These are phyloP conservation scores for Cladosporium austrohemisphaericum DNA, from an alignment of 2,329 filamentous ascomycete genomes.

Conservation along the genomic window DNA sequence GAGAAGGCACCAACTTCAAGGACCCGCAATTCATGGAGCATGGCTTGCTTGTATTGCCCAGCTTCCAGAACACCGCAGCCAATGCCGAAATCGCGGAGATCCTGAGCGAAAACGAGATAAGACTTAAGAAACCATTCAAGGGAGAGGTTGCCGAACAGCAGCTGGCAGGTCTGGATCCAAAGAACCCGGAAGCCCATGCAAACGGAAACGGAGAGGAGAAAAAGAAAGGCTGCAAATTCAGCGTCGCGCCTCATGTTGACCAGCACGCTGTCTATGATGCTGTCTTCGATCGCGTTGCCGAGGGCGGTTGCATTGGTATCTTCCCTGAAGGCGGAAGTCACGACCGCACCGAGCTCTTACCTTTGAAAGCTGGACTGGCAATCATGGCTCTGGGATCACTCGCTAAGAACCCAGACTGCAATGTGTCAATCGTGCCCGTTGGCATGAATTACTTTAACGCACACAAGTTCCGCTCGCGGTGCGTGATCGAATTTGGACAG, in stretches of 20 bases:
- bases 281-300: constrained; percentile 77
- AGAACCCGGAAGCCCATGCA: constrained; percentile 46
- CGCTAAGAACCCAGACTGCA: constrained; percentile 78
- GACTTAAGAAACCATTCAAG: constrained; percentile 84
- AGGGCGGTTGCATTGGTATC: constrained; percentile 87
- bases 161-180: constrained; percentile 73
- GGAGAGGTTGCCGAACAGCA: constrained; percentile 71
- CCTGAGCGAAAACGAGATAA: constrained; percentile 71
- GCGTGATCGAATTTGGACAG: constrained; percentile 90
- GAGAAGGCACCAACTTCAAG: constrained; percentile 74
- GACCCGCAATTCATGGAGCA: constrained; percentile 70
- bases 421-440: constrained; percentile 89
- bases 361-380: constrained; percentile 91
- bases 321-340: constrained; percentile 97
- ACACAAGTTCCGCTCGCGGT: constrained; percentile 94
- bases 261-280: constrained; percentile 91
- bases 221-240: constrained; percentile 77
- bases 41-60: constrained; percentile 82
- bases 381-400: constrained; percentile 95
- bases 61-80: constrained; percentile 73
- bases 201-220: constrained; percentile 55
- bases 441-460: constrained; percentile 99
- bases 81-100: constrained; percentile 83
- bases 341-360: constrained; percentile 84
- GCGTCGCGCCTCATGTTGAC: constrained; percentile 87